phyloP scores from a whole-genome alignment of 352 stramenopile species.

The Phytophthora podocarpi region DNA sequence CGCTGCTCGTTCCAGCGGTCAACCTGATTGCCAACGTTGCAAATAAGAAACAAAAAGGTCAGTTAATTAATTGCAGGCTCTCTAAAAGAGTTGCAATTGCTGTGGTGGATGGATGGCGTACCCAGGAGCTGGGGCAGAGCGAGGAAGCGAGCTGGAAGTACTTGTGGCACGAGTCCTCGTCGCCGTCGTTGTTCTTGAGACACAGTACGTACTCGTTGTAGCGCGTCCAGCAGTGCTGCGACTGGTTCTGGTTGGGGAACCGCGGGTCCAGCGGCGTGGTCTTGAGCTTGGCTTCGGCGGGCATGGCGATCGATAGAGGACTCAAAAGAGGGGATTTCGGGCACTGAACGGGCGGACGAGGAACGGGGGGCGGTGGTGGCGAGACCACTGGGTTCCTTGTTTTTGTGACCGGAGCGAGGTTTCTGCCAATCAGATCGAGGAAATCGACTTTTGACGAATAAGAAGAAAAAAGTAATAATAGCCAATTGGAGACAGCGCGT shows the following conservation, averaged over 20 bases:
- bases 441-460: conserved; percentile 28
- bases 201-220: conserved; percentile 99
- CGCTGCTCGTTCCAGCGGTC: conserved; percentile 86
- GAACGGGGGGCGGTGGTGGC: conserved; percentile 31
- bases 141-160: conserved; percentile 72
- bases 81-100: no score
- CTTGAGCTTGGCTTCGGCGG: conserved; percentile 65
- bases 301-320: conserved; percentile 38
- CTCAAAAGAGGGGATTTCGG: conserved; percentile 24
- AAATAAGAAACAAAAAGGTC: background rate
- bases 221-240: conserved; percentile 89
- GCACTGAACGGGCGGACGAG: conserved; percentile 29
- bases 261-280: conserved; percentile 86
- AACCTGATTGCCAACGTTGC: conserved; percentile 47
- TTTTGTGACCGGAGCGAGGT: conserved; percentile 39
- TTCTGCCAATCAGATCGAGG: conserved; percentile 31
- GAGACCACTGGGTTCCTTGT: conserved; percentile 43
- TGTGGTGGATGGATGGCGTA: no score
- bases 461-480: no score
- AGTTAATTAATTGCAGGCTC: conserved; percentile 5
- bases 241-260: conserved; percentile 90
- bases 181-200: conserved; percentile 94
- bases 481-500: conserved; percentile 5
- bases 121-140: conserved; percentile 81
- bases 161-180: conserved; percentile 92